A percentile compares a stretch with the other conserved stretches of the same genome.
These are phyloP conservation scores for Litchi chinensis DNA, from an alignment of 345 rosid genomes.

Conservation along the genomic window DNA sequence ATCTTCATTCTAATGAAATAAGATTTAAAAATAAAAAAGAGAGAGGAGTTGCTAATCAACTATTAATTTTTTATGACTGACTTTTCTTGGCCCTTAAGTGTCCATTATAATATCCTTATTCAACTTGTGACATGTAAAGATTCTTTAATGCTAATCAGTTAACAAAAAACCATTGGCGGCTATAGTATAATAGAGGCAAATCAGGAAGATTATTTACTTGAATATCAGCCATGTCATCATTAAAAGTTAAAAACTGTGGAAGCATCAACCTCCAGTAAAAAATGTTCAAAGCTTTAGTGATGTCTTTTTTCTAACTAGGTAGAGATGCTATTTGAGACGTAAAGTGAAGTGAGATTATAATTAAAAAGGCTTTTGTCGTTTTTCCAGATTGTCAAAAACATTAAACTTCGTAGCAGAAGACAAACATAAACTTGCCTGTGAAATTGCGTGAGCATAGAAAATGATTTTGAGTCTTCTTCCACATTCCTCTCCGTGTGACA, in stretches of 20 bases:
- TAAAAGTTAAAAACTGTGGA: constrained; percentile 17
- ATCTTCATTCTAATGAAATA: constrained; percentile 3
- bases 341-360: constrained; percentile 24
- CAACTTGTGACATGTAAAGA: constrained; percentile 5
- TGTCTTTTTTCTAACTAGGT: constrained; percentile 6
- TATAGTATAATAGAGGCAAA: constrained; percentile 15
- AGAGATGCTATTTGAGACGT: constrained; percentile 12
- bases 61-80: constrained; percentile 7
- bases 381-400: not conserved
- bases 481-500: constrained; percentile 60
- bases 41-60: not conserved
- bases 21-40: not conserved
- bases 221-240: constrained; percentile 22
- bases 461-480: constrained; percentile 54
- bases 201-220: not conserved
- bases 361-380: not conserved
- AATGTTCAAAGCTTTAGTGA: constrained; percentile 16
- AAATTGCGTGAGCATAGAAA: constrained; percentile 64
- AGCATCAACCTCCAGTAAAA: not conserved
- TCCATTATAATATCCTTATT: constrained; percentile 23
- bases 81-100: constrained; percentile 41
- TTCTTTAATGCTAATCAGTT: constrained; percentile 1
- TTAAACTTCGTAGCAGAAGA: constrained; percentile 6
- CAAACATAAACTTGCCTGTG: constrained; percentile 57
- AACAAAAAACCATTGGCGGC: constrained; percentile 22